A percentile compares a stretch with the other conserved stretches of the same genome.
Conservation (phyloP, 331 rosid species). For the Dryas integrifolia region DNA sequence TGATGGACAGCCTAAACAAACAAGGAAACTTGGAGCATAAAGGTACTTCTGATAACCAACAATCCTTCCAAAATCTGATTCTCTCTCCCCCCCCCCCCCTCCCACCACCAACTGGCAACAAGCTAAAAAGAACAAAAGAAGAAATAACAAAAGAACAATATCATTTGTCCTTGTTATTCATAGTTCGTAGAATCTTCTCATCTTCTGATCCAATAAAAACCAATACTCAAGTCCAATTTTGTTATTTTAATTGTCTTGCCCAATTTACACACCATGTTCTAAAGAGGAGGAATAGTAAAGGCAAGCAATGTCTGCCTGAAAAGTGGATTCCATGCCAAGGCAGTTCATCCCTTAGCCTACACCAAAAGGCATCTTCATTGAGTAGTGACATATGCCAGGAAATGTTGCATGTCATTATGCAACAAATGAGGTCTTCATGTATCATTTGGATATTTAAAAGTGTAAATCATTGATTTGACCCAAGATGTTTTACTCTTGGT, state of each 20-base stretch:
- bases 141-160: neutral
- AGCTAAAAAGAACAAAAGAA: neutral
- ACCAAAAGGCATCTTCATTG: neutral
- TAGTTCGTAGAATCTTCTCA: neutral
- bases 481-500: neutral
- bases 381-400: neutral
- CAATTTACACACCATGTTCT: neutral
- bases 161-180: neutral
- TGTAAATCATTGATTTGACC: neutral
- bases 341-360: neutral
- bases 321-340: neutral
- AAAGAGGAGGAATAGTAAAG: neutral
- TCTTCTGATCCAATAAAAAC: constrained; percentile 5
- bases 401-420: neutral
- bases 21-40: no score
- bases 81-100: no score
- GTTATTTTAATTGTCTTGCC: neutral
- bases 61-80: no score
- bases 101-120: no score
- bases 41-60: no score
- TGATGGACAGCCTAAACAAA: no score
- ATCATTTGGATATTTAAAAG: neutral
- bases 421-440: neutral
- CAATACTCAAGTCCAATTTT: neutral
- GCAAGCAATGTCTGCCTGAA: neutral